A percentile compares a stretch with the other conserved stretches of the same genome.
These are phyloP conservation scores for Zygoascus meyerae DNA, from an alignment of 1,139 yeast species.

Conservation along the genomic window DNA sequence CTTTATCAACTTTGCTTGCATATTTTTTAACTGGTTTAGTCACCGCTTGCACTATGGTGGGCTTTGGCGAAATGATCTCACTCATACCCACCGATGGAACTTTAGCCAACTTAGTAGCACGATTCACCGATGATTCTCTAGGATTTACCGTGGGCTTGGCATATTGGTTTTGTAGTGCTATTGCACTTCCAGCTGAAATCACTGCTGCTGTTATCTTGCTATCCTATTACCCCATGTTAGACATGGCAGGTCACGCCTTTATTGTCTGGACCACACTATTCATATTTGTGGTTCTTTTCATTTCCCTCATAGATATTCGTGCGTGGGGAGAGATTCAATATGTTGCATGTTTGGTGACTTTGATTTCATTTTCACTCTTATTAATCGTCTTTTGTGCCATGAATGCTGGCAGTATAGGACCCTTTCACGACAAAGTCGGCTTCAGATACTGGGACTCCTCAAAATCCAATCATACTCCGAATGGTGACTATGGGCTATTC, in stretches of 20 bases:
- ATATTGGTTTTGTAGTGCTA: slow-evolving; percentile 68
- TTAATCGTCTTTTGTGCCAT: slow-evolving; percentile 60
- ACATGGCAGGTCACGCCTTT: slow-evolving; percentile 47
- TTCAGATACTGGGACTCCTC: slow-evolving; percentile 58
- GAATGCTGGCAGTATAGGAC: slow-evolving; percentile 47
- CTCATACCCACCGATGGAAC: slow-evolving; percentile 79
- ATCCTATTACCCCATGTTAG: slow-evolving; percentile 53
- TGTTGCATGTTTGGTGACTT: slow-evolving; percentile 39
- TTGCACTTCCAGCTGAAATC: slow-evolving; percentile 74
- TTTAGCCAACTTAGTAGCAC: slow-evolving; percentile 49
- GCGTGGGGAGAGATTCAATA: slow-evolving; percentile 75
- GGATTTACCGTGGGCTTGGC: slow-evolving; percentile 79
- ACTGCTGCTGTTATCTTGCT: slow-evolving; percentile 75
- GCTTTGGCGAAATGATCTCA: slow-evolving; percentile 85
- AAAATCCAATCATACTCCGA: slow-evolving; percentile 45
- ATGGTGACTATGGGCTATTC: slow-evolving; percentile 62
- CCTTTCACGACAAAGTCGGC: slow-evolving; percentile 42
- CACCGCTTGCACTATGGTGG: slow-evolving; percentile 62
- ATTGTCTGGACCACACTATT: slow-evolving; percentile 67
- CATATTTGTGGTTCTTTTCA: slow-evolving; percentile 42
- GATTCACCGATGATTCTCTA: slow-evolving; percentile 80
- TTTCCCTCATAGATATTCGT: slow-evolving; percentile 62
- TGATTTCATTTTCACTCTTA: slow-evolving; percentile 53
- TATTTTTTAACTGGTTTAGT: slow-evolving; percentile 61
- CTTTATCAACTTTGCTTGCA: slow-evolving; percentile 72